Evolutionary conservation across 164 flowering plant genomes (phyloP), one percentile per base, ranked within the genome.

Genomic region (Taxillus chinensis): DNA sequence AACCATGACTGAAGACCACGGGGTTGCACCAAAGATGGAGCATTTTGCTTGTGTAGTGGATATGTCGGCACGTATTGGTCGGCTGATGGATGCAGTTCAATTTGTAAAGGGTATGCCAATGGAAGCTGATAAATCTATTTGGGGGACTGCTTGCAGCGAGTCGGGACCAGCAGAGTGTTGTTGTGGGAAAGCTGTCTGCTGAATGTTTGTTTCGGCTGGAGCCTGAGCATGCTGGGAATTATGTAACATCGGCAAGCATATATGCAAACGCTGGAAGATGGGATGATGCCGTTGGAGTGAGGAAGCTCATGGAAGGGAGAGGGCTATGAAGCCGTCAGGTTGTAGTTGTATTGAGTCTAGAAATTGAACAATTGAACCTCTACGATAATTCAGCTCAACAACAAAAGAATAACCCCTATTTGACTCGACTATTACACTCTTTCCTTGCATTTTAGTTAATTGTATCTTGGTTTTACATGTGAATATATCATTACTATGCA

Each of bases 61-160:
- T 57, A 9, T 57, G 60, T 15, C 37, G 11, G 43, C 60, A 8
- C 41, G 60, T 39, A 2, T 41, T 3, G 60, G 60, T 11, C 60
- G 42, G n/a, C 42, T 57, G 10, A 41, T 7, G 4, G 60, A 57
- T 10, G 60, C 60, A 4, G 60, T 57, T 39, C 41, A 10, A 9
- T 57, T 57, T 4, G n/a, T 57, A 0, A 57, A 41, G 5, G 16
- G 0, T 5, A 57, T 57, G 60, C 60, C 60, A 7, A 6, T 57
- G 12, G 60, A 57, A 42, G 15, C 60, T 41, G 60, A 57, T 14
- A 41, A 41, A 5, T 37, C 41, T 39, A 41, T 57, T 39, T 57
- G 60, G 60, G 60, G 60, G 16, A 41, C 60, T 57, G 60, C 60
- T 57, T 14, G 60, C 43, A 5, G 60, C 42, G 5, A 57, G 60